These are phyloP conservation scores for Aspergillus hortae DNA, from an alignment of 2,329 filamentous ascomycete genomes.

Conservation along the genomic window DNA sequence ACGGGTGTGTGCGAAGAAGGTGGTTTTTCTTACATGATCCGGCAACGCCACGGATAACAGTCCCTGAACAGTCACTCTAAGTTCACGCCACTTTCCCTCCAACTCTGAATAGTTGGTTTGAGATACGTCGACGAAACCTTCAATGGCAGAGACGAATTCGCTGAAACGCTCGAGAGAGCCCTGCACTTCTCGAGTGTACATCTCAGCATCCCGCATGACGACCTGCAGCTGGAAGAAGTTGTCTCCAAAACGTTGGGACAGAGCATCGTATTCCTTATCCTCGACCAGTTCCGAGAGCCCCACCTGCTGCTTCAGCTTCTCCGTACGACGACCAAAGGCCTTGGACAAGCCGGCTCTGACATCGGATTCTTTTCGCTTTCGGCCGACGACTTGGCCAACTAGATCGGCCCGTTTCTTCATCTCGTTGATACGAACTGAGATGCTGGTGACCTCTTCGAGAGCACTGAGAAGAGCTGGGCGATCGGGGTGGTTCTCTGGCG, in stretches of 20 bases:
- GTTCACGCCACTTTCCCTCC: slow-evolving; percentile 91
- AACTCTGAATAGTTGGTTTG: slow-evolving; percentile 75
- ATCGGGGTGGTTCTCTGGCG: slow-evolving; percentile 80
- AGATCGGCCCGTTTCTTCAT: slow-evolving; percentile 92
- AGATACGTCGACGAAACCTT: slow-evolving; percentile 68
- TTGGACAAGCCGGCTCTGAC: slow-evolving; percentile 80
- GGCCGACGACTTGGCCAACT: slow-evolving; percentile 80
- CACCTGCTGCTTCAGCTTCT: slow-evolving; percentile 74
- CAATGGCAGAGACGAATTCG: slow-evolving; percentile 75
- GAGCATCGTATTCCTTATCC: slow-evolving; percentile 74
- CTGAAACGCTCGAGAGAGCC: slow-evolving; percentile 79
- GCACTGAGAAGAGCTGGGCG: slow-evolving; percentile 66
- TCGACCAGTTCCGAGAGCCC: slow-evolving; percentile 65
- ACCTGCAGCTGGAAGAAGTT: slow-evolving; percentile 92
- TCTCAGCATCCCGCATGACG: slow-evolving; percentile 88
- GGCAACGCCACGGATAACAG: slow-evolving; percentile 78
- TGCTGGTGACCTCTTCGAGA: slow-evolving; percentile 63
- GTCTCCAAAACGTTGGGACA: slow-evolving; percentile 83
- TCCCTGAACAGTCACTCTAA: slow-evolving; percentile 82
- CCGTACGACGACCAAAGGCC: slow-evolving; percentile 82
- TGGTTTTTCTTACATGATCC: slow-evolving; percentile 62
- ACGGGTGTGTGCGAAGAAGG: neutral
- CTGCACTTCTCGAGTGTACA: slow-evolving; percentile 77
- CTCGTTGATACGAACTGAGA: slow-evolving; percentile 76
- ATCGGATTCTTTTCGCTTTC: slow-evolving; percentile 85